Percentiles rank a stretch among this genome's conserved stretches.
phyloP scores from a whole-genome alignment of 2,329 filamentous ascomycete genomes.

The Aspergillus brunneoviolaceus region DNA sequence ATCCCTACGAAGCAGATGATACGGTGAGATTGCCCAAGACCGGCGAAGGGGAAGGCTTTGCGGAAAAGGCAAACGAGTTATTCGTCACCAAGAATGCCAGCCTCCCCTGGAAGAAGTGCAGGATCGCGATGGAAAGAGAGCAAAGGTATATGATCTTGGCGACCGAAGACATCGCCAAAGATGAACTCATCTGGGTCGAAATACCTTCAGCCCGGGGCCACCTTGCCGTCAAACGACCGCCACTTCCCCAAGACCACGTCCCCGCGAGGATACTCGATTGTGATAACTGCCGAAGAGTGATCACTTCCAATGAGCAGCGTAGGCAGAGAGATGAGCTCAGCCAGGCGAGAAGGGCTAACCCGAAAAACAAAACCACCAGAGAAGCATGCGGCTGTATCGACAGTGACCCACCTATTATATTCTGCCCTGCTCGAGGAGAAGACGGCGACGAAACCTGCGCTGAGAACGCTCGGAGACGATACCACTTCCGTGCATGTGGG shows the following conservation, averaged over 20 bases:
- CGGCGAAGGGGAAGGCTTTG: conserved; percentile 8
- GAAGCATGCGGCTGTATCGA: conserved; percentile 12
- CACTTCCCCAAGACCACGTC: background rate
- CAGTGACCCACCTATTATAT: conserved; percentile 3
- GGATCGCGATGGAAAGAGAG: conserved; percentile 7
- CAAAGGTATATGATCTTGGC: conserved; percentile 27
- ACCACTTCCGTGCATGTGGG: conserved; percentile 33
- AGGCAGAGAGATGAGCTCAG: background rate
- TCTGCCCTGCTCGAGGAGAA: conserved; percentile 12
- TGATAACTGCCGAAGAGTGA: background rate
- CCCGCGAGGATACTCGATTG: background rate
- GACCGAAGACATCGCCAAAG: conserved; percentile 22
- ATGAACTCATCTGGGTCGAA: conserved; percentile 31
- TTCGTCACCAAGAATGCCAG: conserved; percentile 17
- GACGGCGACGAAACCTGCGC: background rate
- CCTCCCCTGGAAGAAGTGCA: conserved; percentile 16
- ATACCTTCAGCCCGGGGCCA: conserved; percentile 39
- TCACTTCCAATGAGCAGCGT: background rate
- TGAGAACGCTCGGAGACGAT: conserved; percentile 27
- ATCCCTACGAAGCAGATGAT: conserved; percentile 31
- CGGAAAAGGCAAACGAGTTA: conserved; percentile 24
- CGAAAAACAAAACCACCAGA: background rate
- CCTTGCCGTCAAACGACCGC: conserved; percentile 18
- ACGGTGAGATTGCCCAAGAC: conserved; percentile 8
- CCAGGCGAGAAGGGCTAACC: too few species aligned